Percentiles rank a stretch among this genome's conserved stretches.
phyloP scores from a whole-genome alignment of 75 land plant species.

The Selaginella moellendorffii region DNA sequence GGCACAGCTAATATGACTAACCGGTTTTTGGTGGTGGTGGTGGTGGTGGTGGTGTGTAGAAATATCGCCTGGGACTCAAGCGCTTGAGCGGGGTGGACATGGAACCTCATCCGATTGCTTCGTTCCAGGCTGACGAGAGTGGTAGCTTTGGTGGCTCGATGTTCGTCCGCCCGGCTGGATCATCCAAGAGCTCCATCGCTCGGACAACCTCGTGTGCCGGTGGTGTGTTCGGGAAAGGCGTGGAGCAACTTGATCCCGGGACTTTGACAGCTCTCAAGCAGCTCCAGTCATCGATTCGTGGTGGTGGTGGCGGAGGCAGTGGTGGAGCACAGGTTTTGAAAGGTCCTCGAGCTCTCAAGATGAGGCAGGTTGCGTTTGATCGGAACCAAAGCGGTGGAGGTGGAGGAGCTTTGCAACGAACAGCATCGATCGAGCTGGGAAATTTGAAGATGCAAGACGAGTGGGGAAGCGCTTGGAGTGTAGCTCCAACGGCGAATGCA shows the following conservation, averaged over 20 bases:
- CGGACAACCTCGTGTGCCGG: neutral
- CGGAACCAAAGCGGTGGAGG: too few relatives aligned
- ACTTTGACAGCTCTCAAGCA: neutral
- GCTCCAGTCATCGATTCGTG: neutral
- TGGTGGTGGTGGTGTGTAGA: too few relatives aligned
- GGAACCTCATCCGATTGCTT: slow-evolving; percentile 37
- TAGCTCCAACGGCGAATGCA: too few relatives aligned
- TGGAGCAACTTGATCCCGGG: neutral
- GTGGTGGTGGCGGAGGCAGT: neutral
- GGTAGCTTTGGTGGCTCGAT: slow-evolving; percentile 34
- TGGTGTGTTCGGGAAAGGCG: neutral
- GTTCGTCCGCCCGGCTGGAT: slow-evolving; percentile 15
- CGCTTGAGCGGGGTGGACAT: slow-evolving; percentile 52
- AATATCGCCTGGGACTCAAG: slow-evolving; percentile 68
- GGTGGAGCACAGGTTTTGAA: neutral
- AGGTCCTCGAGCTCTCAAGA: neutral
- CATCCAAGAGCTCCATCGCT: neutral
- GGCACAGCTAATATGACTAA: neutral
- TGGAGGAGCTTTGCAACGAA: neutral
- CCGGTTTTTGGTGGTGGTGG: too few relatives aligned
- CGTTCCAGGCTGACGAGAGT: slow-evolving; percentile 35
- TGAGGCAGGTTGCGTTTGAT: neutral
- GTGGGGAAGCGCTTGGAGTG: too few relatives aligned
- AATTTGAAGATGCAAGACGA: too few relatives aligned
- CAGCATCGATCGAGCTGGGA: neutral